A percentile compares a stretch with the other conserved stretches of the same genome.
These are phyloP conservation scores for Fusarium citri DNA, from an alignment of 2,329 filamentous ascomycete genomes.

Conservation along the genomic window DNA sequence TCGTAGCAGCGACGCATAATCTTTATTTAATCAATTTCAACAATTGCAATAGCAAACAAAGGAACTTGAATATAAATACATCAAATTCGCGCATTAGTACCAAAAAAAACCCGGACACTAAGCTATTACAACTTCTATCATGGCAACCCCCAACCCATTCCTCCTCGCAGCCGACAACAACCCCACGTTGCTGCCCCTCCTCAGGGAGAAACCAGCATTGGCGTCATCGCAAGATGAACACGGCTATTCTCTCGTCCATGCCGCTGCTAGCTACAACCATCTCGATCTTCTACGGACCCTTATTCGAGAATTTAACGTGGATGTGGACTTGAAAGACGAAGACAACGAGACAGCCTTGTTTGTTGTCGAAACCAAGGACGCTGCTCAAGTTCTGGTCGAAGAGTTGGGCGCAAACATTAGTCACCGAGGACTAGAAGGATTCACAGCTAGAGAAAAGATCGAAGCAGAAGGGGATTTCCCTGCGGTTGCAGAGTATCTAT, in stretches of 20 bases:
- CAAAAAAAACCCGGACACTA: neutral
- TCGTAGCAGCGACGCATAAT: neutral
- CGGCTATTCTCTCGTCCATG: slow-evolving; percentile 94
- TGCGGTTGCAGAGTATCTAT: slow-evolving; percentile 36
- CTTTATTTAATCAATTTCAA: neutral
- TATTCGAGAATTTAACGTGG: slow-evolving; percentile 79
- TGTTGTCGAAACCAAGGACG: slow-evolving; percentile 83
- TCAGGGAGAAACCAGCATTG: slow-evolving; percentile 78
- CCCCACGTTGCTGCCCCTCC: slow-evolving; percentile 76
- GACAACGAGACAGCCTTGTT: slow-evolving; percentile 96
- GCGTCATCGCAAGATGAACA: slow-evolving; percentile 87
- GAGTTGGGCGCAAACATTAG: slow-evolving; percentile 78
- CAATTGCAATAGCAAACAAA: neutral
- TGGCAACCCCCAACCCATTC: slow-evolving; percentile 67
- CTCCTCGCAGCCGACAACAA: slow-evolving; percentile 87
- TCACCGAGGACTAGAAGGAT: slow-evolving; percentile 76
- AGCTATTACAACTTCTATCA: neutral
- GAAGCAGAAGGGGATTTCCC: slow-evolving; percentile 43
- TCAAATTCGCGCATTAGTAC: neutral
- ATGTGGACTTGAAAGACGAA: slow-evolving; percentile 86
- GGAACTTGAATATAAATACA: neutral
- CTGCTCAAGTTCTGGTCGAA: slow-evolving; percentile 83
- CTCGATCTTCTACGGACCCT: slow-evolving; percentile 81
- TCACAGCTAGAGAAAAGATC: slow-evolving; percentile 85
- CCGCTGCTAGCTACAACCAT: slow-evolving; percentile 92